phyloP scores from a whole-genome alignment of 2,329 filamentous ascomycete genomes.

The Orbilia quercus region DNA sequence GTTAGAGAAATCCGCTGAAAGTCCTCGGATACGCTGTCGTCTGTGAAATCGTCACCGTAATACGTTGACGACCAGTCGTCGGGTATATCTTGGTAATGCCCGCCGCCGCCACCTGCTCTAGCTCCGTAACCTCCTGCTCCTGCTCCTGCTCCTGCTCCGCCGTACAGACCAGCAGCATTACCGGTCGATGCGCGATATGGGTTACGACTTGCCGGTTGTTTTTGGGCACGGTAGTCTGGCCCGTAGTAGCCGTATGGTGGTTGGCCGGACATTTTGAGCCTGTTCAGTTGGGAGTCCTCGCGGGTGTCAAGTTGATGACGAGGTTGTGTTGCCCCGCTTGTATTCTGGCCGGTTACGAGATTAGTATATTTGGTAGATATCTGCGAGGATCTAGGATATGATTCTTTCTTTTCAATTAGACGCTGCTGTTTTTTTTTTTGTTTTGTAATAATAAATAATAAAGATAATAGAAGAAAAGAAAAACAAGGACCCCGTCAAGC shows the following conservation, averaged over 20 bases:
- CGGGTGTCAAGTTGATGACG: constrained; percentile 12
- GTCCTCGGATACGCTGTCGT: constrained; percentile 53
- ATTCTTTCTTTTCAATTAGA: neutral
- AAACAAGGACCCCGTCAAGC: neutral
- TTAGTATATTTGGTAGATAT: neutral
- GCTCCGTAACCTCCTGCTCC: neutral
- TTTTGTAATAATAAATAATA: neutral
- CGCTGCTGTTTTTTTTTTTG: constrained; percentile 2
- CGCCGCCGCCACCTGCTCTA: constrained; percentile 15
- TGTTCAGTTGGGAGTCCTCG: neutral
- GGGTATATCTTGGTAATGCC: constrained; percentile 31
- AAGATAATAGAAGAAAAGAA: too few species aligned
- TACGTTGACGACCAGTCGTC: constrained; percentile 54
- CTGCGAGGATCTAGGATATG: neutral
- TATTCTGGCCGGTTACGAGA: too few species aligned
- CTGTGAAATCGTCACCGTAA: constrained; percentile 45
- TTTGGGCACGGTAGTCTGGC: constrained; percentile 25
- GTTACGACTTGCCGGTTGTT: constrained; percentile 31
- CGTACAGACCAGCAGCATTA: constrained; percentile 32
- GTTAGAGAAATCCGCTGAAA: constrained; percentile 43
- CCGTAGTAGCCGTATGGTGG: constrained; percentile 35
- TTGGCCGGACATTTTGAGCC: constrained; percentile 30
- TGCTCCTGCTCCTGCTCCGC: constrained; percentile 4
- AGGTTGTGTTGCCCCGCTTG: constrained; percentile 40
- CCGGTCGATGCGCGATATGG: constrained; percentile 50